Evolutionary conservation across 2,329 filamentous ascomycete species (phyloP), one percentile per base, ranked within the genome.

Genomic region (Gnomoniopsis sp.): DNA sequence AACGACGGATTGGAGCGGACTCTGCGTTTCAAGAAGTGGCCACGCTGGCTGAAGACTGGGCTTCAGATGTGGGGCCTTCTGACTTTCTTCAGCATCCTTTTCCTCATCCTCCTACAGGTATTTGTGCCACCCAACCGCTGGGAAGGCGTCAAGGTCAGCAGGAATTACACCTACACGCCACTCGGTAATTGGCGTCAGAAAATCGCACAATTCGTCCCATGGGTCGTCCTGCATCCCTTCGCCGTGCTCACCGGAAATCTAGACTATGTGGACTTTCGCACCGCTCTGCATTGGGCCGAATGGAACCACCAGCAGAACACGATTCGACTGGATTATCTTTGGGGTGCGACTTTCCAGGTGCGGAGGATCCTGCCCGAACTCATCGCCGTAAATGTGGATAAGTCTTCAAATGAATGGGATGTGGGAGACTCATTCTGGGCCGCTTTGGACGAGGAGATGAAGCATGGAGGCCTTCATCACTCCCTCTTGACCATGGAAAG

Each of bases 381-480:
- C 11, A 74, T 90, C 4, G 79, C 82, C 60, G 79, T 88, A 63
- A 76, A 79, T 15, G 75, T 78, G 8, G 74, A 80, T 58, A 70
- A 74, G 36, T 70, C 17, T 12, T 44, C 49, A 3, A 38, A 51
- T 34, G 51, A 59, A n/a, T 61, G 59, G 59, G 19, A 49, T 26
- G 80, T 90, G 17, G 74, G 81, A 0, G 76, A 83, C 23, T 79
- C 85, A 2, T 89, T 91, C 60, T 91, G 85, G 82, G 76, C 83
- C 57, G 88, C 87, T 0, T 69, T 91, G 10, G 75, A 78, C 23
- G 79, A 81, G 55, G 76, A 80, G 58, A 79, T 89, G 50, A 73
- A 73, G 21, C 69, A 74, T 1, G 81, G 83, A 47, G 73, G 73
- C 2, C 71, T 73, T 33, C 75, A 85, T 43, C 48, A 58, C 52